These are phyloP conservation scores for Stagonosporopsis chrysanthemi DNA, from an alignment of 2,329 filamentous ascomycete genomes.

Conservation along the genomic window DNA sequence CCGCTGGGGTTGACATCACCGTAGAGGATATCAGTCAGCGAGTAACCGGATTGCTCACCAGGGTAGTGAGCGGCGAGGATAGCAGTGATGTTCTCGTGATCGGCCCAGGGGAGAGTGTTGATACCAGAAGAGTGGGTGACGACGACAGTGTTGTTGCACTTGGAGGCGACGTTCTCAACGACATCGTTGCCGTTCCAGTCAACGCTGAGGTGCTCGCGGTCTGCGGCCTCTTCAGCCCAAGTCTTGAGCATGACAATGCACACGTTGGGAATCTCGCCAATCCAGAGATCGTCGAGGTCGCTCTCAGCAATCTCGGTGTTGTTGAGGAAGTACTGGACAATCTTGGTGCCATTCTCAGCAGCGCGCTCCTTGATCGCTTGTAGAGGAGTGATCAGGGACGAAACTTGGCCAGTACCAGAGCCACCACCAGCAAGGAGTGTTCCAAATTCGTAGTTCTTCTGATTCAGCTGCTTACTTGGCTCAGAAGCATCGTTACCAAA, in stretches of 20 bases:
- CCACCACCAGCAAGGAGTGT: slow-evolving; percentile 56
- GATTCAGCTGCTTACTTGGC: slow-evolving; percentile 54
- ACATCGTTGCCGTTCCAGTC: slow-evolving; percentile 53
- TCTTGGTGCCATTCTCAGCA: slow-evolving; percentile 34
- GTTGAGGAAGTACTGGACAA: slow-evolving; percentile 57
- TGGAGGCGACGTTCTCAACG: slow-evolving; percentile 55
- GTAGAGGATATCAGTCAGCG: slow-evolving; percentile 64
- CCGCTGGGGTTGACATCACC: slow-evolving; percentile 80
- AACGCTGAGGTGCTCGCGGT: slow-evolving; percentile 50
- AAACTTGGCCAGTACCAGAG: slow-evolving; percentile 52
- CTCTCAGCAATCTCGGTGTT: slow-evolving; percentile 50
- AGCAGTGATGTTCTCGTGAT: slow-evolving; percentile 54
- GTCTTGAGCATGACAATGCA: slow-evolving; percentile 68
- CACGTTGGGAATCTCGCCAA: slow-evolving; percentile 53
- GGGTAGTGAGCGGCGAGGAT: slow-evolving; percentile 54
- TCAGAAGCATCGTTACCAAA: slow-evolving; percentile 60
- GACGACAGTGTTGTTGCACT: slow-evolving; percentile 62
- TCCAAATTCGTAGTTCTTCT: slow-evolving; percentile 45
- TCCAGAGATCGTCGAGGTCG: slow-evolving; percentile 36
- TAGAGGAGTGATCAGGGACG: slow-evolving; percentile 53
- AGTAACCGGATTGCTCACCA: slow-evolving; percentile 53
- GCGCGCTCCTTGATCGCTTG: slow-evolving; percentile 50
- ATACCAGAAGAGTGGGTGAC: slow-evolving; percentile 55
- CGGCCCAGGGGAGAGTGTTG: slow-evolving; percentile 52
- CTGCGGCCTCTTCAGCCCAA: slow-evolving; percentile 56